A percentile compares a stretch with the other conserved stretches of the same genome.
Conservation (phyloP, 129 eudicot species). For the Escallonia rubra region DNA sequence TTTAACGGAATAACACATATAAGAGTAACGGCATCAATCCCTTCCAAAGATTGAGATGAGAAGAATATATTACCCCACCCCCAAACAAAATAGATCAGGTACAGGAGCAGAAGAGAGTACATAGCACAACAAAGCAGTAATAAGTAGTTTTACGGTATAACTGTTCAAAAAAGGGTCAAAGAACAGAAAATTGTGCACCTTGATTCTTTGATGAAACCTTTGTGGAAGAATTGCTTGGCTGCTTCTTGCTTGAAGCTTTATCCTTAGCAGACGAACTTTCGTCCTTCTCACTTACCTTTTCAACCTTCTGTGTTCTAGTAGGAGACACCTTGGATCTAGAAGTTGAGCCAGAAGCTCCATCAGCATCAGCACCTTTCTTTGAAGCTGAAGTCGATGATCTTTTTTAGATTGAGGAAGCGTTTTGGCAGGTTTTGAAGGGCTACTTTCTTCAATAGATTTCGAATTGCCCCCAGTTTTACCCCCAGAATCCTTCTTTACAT, state of each 20-base stretch:
- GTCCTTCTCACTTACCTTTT: conserved; percentile 18
- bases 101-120: too few relatives aligned
- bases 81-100: conserved; percentile 39
- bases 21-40: background rate
- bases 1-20: background rate
- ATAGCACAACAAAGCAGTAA: too few relatives aligned
- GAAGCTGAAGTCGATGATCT: conserved; percentile 26
- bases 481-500: conserved; percentile 15
- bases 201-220: conserved; percentile 21
- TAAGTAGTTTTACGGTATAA: too few relatives aligned
- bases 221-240: conserved; percentile 28
- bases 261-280: conserved; percentile 15
- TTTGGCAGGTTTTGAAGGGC: conserved; percentile 29
- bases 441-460: conserved; percentile 22
- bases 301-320: conserved; percentile 31
- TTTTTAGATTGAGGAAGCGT: conserved; percentile 13
- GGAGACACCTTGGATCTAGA: conserved; percentile 26
- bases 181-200: conserved; percentile 26
- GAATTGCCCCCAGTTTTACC: conserved; percentile 21
- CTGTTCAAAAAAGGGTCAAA: too few relatives aligned
- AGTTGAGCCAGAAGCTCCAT: conserved; percentile 40
- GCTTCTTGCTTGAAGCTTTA: conserved; percentile 26
- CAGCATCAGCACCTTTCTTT: conserved; percentile 27
- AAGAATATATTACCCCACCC: too few relatives aligned
- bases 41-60: background rate